Base-by-base conservation (phyloP, 2,329 filamentous ascomycete genomes). In the Aureobasidium mangrovei region DNA sequence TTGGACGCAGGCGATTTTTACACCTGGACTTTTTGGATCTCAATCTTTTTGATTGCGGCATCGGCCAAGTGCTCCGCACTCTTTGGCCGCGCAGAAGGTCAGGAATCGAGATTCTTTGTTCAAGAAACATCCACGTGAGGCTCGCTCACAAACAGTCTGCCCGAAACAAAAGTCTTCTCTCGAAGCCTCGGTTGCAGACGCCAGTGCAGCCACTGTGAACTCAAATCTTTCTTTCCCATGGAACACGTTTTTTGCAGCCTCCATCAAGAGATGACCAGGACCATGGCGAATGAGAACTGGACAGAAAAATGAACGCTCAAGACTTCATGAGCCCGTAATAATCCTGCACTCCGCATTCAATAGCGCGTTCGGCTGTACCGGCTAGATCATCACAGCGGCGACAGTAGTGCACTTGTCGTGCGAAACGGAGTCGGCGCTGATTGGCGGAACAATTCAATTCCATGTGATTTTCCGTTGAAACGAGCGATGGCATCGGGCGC, bases 371-470 rank as follows among this genome's bases (percentile, higher is more conserved):
- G 24, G 44, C 7, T 32, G 29, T 18, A 18, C 18, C 24, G 31
- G 36, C 44, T 33, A 26, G 33, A 4, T 35, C 32, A 3, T 39
- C 12, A 9, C 36, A 39, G 36, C 36, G 36, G 36, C 36, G 36
- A 39, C 10, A 6, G 10, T 39, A 39, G 39, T 24, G 39, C 39
- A 41, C 39, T 26, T 27, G 18, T 26, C 12, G 39, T 7, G 26
- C 39, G 6, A 5, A 45, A 45, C 28, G 42, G 42, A 45, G 29
- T 32, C 44, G 33, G 26, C 35, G 8, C 4, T 39, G 45, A 48
- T 48, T 48, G 45, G 45, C 35, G 45, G 45, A 48, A 48, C 10
- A 48, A 31, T 48, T 2, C 33, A 39, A 24, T 48, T 48, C 45
- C 45, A 48, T 39, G 27, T 18, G 12, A 48, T 39, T 32, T 48